Conservation (phyloP, 2,329 filamentous ascomycete species). For the Pseudocercospora pini-densiflorae region DNA sequence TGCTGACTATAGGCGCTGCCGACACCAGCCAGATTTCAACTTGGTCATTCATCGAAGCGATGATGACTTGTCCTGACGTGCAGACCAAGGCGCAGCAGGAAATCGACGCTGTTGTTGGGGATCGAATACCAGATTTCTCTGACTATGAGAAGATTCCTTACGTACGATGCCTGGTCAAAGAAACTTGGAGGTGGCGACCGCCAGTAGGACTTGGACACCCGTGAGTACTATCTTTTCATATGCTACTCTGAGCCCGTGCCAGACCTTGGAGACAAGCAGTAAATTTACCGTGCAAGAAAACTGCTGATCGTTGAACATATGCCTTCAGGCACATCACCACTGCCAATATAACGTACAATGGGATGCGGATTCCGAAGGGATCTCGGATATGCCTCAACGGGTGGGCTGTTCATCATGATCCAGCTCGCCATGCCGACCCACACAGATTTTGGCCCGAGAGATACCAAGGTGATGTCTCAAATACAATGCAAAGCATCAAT, state of each 20-base stretch:
- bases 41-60: constrained; percentile 31
- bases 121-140: constrained; percentile 24
- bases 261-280: too few relatives aligned
- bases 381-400: constrained; percentile 12
- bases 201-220: constrained; percentile 38
- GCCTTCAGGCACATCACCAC: constrained; percentile 19
- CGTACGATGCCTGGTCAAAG: constrained; percentile 30
- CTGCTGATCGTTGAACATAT: too few relatives aligned
- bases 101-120: constrained; percentile 30
- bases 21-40: constrained; percentile 18
- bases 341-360: constrained; percentile 18
- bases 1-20: constrained; percentile 16
- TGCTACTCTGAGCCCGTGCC: too few relatives aligned
- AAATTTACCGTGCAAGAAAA: too few relatives aligned
- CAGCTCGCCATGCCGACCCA: constrained; percentile 10
- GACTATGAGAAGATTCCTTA: constrained; percentile 28
- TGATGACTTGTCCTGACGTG: constrained; percentile 54
- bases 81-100: constrained; percentile 59
- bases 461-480: constrained; percentile 10
- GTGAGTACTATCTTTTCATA: too few relatives aligned
- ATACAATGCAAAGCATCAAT: constrained; percentile 17
- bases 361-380: constrained; percentile 16
- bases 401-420: constrained; percentile 17
- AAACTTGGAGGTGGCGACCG: constrained; percentile 31
- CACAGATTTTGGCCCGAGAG: constrained; percentile 17